These are phyloP conservation scores for Dendrobium officinale DNA, from an alignment of 106 monocot genomes.

Conservation along the genomic window DNA sequence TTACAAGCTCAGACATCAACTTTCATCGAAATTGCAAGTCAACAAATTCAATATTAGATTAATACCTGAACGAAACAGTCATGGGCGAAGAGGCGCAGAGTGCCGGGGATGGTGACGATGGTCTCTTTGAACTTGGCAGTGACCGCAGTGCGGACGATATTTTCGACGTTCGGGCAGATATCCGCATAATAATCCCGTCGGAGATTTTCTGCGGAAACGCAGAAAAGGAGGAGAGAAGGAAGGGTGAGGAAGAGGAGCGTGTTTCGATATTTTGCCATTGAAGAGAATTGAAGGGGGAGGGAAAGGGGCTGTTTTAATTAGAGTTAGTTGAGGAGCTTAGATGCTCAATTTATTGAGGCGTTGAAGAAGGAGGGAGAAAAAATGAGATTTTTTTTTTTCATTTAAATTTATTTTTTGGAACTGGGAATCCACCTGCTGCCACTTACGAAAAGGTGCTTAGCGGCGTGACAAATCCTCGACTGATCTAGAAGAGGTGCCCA, in stretches of 20 bases:
- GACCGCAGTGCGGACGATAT: conserved; percentile 30
- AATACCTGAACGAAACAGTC: conserved; percentile 34
- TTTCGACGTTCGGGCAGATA: conserved; percentile 46
- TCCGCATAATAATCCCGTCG: conserved; percentile 38
- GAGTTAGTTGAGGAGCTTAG: not conserved
- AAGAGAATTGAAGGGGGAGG: not conserved
- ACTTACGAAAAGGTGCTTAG: no score
- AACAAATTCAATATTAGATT: not conserved
- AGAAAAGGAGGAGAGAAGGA: not conserved
- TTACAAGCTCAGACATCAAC: not conserved
- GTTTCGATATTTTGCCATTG: not conserved
- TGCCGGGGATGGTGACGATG: conserved; percentile 38
- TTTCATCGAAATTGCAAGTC: not conserved
- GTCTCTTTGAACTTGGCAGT: conserved; percentile 32
- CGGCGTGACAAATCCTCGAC: no score
- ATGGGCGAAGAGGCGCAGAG: conserved; percentile 54
- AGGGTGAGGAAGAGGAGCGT: conserved; percentile 4
- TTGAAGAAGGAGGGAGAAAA: no score
- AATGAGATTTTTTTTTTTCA: no score
- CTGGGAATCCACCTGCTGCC: no score
- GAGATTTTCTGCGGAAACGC: conserved; percentile 15
- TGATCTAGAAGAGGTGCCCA: no score
- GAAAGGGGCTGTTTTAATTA: not conserved
- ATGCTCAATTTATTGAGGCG: no score
- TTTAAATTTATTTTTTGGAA: no score